phyloP scores from a whole-genome alignment of 2,329 filamentous ascomycete species.

The Keithomyces neogunnii region DNA sequence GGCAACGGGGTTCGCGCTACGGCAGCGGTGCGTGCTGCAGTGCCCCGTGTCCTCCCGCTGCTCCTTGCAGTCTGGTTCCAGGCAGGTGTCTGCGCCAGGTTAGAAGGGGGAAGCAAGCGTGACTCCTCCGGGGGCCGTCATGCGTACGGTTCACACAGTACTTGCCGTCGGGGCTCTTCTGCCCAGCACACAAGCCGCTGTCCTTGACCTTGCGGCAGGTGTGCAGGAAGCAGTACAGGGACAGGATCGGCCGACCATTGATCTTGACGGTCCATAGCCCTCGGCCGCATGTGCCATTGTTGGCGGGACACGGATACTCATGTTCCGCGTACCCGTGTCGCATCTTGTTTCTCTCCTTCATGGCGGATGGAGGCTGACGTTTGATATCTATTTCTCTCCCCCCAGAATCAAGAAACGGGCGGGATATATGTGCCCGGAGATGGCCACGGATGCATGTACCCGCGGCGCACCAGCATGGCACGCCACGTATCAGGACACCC shows the following conservation, averaged over 20 bases:
- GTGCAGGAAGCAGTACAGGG: conserved; percentile 4
- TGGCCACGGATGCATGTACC: too few relatives aligned
- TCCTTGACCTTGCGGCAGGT: conserved; percentile 3
- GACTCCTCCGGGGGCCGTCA: too few relatives aligned
- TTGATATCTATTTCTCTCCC: too few relatives aligned
- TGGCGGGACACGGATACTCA: background rate
- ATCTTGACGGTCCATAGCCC: background rate
- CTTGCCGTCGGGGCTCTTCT: background rate
- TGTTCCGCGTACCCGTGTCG: background rate
- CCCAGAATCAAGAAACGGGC: too few relatives aligned
- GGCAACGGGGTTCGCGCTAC: background rate
- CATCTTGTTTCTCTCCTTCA: background rate
- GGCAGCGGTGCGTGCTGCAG: background rate
- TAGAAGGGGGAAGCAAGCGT: background rate
- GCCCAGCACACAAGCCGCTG: background rate
- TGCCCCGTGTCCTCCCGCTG: background rate
- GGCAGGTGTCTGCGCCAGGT: background rate
- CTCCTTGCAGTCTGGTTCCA: background rate
- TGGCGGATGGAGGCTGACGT: too few relatives aligned
- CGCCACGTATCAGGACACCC: too few relatives aligned
- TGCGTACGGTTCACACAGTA: background rate
- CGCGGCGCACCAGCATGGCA: too few relatives aligned
- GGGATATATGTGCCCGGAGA: too few relatives aligned
- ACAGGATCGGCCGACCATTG: background rate
- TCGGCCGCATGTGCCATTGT: background rate